Conservation (phyloP, 2,329 filamentous ascomycete species). For the Byssoonygena ceratinophila region DNA sequence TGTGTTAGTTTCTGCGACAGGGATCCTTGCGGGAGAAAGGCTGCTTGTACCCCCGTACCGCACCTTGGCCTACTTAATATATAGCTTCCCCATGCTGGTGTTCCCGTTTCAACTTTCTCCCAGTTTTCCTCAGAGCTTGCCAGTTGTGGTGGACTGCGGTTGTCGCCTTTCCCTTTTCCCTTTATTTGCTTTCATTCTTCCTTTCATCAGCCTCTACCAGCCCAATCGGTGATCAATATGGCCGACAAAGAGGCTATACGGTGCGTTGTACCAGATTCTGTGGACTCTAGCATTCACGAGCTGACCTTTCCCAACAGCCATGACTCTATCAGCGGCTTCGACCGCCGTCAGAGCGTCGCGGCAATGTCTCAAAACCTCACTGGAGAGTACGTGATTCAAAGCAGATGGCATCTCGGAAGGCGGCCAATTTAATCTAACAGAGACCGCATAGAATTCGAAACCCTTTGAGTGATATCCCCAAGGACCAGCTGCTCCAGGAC, state of each 20-base stretch:
- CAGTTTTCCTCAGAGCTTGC: background rate
- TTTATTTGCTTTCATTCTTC: background rate
- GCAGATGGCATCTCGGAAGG: background rate
- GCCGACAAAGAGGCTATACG: conserved; percentile 5
- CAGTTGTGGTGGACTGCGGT: background rate
- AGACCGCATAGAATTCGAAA: conserved; percentile 27
- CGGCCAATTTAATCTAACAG: background rate
- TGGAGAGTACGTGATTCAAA: conserved; percentile 24
- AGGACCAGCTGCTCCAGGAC: conserved; percentile 24
- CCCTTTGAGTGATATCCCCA: conserved; percentile 25
- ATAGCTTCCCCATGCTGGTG: conserved; percentile 6
- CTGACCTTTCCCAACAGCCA: conserved; percentile 1
- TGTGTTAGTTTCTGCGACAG: background rate
- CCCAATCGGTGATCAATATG: background rate
- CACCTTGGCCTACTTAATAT: background rate
- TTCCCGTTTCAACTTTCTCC: background rate
- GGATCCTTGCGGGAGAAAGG: conserved; percentile 10
- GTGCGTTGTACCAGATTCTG: background rate
- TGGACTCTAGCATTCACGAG: background rate
- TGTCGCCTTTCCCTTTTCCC: background rate
- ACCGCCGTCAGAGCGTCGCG: conserved; percentile 20
- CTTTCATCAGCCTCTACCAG: background rate
- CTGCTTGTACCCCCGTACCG: background rate
- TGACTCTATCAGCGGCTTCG: conserved; percentile 13
- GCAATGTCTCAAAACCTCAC: conserved; percentile 26